These are phyloP conservation scores for Astrothelium subdiscretum DNA, from an alignment of 495 filamentous ascomycete genomes.

Conservation along the genomic window DNA sequence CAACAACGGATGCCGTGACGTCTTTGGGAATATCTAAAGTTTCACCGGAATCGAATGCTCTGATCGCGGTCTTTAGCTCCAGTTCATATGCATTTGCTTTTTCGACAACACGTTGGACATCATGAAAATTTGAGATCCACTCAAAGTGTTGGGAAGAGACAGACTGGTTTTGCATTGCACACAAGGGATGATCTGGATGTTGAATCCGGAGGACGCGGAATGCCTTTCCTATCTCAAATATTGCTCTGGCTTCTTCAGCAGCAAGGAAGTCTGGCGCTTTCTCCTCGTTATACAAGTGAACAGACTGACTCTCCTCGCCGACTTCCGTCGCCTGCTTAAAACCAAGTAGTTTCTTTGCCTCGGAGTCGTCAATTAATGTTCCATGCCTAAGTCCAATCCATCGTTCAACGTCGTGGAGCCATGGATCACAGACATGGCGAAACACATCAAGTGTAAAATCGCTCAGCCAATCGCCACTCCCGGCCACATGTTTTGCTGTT, in stretches of 20 bases:
- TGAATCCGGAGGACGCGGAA: constrained; percentile 59
- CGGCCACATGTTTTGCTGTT: constrained; percentile 49
- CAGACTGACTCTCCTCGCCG: not conserved
- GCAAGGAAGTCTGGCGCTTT: constrained; percentile 18
- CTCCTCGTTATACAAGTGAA: constrained; percentile 11
- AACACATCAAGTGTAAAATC: constrained; percentile 57
- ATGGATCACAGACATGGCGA: constrained; percentile 51
- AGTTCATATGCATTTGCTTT: constrained; percentile 54
- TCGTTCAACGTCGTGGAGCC: constrained; percentile 49
- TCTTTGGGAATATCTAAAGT: not conserved
- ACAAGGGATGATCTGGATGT: constrained; percentile 69
- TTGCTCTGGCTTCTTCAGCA: constrained; percentile 14
- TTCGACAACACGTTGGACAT: constrained; percentile 50
- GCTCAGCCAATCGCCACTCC: constrained; percentile 48
- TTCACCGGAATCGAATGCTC: not conserved
- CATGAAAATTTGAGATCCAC: constrained; percentile 68
- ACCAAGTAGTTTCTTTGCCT: constrained; percentile 48
- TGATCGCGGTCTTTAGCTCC: constrained; percentile 30
- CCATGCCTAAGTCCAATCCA: constrained; percentile 8
- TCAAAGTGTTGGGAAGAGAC: constrained; percentile 45
- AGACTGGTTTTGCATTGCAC: constrained; percentile 33
- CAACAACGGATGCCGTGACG: not conserved
- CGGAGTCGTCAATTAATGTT: constrained; percentile 44
- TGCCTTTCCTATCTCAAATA: constrained; percentile 63
- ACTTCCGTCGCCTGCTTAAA: not conserved